Percentiles rank a stretch among this genome's conserved stretches.
phyloP scores from a whole-genome alignment of 768 basidiomycete species.

The Amanita pallidorosea region DNA sequence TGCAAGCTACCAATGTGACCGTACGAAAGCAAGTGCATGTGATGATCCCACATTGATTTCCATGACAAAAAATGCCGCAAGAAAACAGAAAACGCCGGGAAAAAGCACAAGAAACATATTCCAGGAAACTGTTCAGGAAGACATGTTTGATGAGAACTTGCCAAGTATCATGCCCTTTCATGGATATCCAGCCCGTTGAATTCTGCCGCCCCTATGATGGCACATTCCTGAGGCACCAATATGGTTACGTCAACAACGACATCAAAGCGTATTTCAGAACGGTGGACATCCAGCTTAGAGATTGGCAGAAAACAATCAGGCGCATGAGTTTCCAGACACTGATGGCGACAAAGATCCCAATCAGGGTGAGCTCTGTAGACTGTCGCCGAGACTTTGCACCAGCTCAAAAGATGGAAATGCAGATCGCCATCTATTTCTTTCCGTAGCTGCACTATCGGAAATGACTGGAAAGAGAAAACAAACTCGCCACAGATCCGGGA shows the following conservation, averaged over 20 bases:
- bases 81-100: conserved; percentile 70
- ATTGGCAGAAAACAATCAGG: conserved; percentile 61
- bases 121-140: conserved; percentile 8
- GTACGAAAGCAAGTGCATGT: too few relatives aligned
- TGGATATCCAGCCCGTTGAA: conserved; percentile 50
- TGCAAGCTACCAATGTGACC: too few relatives aligned
- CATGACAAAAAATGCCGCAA: conserved; percentile 46
- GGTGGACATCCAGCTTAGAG: conserved; percentile 77
- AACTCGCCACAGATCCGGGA: conserved; percentile 88
- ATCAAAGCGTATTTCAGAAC: conserved; percentile 89
- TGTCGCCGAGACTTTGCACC: background rate
- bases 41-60: too few relatives aligned
- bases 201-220: conserved; percentile 1
- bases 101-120: conserved; percentile 54
- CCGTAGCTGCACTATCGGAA: conserved; percentile 77
- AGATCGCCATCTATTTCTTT: conserved; percentile 73
- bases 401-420: conserved; percentile 3
- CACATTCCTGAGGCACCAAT: conserved; percentile 65
- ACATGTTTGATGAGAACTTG: conserved; percentile 6
- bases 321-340: conserved; percentile 22
- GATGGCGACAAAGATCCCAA: conserved; percentile 37
- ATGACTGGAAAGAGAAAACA: conserved; percentile 82
- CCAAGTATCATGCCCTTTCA: conserved; percentile 40
- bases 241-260: conserved; percentile 83
- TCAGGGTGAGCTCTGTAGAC: conserved; percentile 38